Conservation (phyloP, 73 alveolate genomes). For the Tetrahymena borealis region DNA sequence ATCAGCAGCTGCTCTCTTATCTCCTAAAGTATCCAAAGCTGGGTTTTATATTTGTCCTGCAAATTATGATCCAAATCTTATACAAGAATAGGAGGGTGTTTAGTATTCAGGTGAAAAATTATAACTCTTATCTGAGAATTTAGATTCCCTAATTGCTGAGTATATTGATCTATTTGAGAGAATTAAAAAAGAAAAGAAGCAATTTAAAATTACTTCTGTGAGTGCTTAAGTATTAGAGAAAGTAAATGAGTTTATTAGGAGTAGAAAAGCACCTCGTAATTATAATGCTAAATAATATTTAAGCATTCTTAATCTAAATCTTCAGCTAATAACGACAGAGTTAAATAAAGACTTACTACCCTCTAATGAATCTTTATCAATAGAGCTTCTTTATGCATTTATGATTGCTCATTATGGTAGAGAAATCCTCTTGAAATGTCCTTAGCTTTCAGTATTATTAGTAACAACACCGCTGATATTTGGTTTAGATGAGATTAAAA, state of each 20-base stretch:
- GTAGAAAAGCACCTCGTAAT: neutral
- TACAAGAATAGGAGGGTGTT: neutral
- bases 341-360: neutral
- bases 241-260: neutral
- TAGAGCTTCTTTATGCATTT: neutral
- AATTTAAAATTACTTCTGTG: neutral
- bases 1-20: neutral
- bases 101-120: neutral
- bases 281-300: neutral
- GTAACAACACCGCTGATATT: neutral
- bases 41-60: neutral
- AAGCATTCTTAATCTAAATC: neutral
- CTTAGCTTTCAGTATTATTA: neutral
- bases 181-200: neutral
- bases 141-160: neutral
- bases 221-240: neutral
- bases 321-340: neutral
- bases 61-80: neutral
- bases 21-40: neutral
- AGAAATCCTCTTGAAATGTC: neutral
- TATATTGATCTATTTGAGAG: neutral
- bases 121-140: neutral
- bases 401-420: neutral
- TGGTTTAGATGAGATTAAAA: neutral
- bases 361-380: neutral